Percentiles rank a stretch among this genome's conserved stretches.
These are phyloP conservation scores for Fusarium veterinarium DNA, from an alignment of 2,329 filamentous ascomycete genomes.

Conservation along the genomic window DNA sequence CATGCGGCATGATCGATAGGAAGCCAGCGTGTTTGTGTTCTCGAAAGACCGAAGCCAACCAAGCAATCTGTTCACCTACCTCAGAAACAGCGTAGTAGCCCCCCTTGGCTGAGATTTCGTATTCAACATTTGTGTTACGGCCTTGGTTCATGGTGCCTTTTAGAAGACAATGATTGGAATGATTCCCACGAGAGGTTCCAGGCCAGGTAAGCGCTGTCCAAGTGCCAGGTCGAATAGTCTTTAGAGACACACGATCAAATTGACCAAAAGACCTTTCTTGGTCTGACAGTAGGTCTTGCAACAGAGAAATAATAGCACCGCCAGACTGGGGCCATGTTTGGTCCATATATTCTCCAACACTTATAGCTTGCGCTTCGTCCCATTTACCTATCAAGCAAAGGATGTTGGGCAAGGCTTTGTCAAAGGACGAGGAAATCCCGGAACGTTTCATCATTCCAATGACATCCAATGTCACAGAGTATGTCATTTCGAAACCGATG, in stretches of 20 bases:
- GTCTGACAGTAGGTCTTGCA: not conserved
- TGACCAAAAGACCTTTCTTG: too few relatives aligned
- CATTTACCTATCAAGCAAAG: not conserved
- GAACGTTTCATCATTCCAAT: not conserved
- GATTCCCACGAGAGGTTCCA: too few relatives aligned
- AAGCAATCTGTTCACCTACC: slow-evolving; percentile 16
- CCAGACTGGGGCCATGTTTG: slow-evolving; percentile 15
- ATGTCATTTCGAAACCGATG: not conserved
- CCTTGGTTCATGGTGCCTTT: too few relatives aligned
- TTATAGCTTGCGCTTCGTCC: not conserved
- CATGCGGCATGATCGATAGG: not conserved
- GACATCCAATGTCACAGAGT: not conserved
- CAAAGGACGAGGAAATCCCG: accelerated
- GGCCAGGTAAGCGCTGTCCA: too few relatives aligned
- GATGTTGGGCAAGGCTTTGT: not conserved
- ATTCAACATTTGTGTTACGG: too few relatives aligned
- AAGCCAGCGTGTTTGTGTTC: too few relatives aligned
- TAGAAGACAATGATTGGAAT: too few relatives aligned
- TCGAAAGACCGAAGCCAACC: not conserved
- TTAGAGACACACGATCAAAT: too few relatives aligned
- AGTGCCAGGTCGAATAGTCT: not conserved
- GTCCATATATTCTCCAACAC: not conserved
- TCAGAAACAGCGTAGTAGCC: not conserved
- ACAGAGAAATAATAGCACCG: accelerated
- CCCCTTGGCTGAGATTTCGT: not conserved